Evolutionary conservation across 1,284 basidiomycete species (phyloP).

Genomic region (Pterula multifida): DNA sequence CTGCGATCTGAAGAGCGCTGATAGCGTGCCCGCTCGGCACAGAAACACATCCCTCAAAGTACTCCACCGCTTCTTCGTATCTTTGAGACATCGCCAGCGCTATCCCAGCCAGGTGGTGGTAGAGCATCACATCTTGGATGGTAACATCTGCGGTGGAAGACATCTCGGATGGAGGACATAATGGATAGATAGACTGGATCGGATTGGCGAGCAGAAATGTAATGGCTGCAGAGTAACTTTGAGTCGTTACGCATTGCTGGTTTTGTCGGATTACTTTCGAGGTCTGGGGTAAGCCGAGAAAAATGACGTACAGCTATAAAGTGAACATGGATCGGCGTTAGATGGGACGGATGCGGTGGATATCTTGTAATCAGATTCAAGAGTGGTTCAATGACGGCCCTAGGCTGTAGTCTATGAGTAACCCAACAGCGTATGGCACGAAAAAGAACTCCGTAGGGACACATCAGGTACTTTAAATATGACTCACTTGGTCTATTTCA

Average conservation of each 20-base stretch:
- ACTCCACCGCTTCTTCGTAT: neutral
- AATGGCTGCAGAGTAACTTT: neutral
- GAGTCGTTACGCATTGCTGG: neutral
- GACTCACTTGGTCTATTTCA: neutral
- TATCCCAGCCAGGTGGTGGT: neutral
- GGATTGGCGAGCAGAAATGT: neutral
- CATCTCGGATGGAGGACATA: neutral
- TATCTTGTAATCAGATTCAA: neutral
- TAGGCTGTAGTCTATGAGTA: neutral
- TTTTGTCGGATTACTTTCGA: too few species aligned
- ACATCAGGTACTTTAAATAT: neutral
- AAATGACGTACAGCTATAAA: neutral
- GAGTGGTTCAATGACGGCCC: neutral
- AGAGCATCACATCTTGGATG: constrained; percentile 1
- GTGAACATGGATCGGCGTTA: neutral
- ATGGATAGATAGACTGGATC: neutral
- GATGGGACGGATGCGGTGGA: neutral
- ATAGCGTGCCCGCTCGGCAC: neutral
- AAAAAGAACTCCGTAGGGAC: neutral
- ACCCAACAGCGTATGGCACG: neutral
- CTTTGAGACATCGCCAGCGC: neutral
- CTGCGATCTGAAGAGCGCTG: neutral
- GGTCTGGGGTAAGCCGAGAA: neutral
- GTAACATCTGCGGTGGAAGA: neutral
- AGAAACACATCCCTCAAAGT: neutral